Evolutionary conservation across 2,329 filamentous ascomycete genomes (phyloP), one percentile per base, ranked within the genome.

Genomic region (Cordyceps cicadae): DNA sequence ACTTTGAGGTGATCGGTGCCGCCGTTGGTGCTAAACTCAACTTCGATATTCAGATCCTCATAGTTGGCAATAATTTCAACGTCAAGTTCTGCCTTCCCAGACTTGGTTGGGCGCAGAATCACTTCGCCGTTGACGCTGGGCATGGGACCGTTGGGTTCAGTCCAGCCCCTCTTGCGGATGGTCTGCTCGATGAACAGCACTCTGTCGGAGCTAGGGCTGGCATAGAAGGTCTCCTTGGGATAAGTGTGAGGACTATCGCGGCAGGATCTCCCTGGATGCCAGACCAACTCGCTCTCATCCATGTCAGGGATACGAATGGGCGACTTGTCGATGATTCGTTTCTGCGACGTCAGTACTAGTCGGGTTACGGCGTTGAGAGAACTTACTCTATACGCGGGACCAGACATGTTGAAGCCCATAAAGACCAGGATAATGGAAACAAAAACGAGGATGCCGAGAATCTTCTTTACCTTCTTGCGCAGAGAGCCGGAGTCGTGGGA

Each of bases 1-100:
- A 83, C 63, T 17, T 67, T 63, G 60, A 82, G 69, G 3, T 45
- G 34, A 64, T 82, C 79, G 0, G 63, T 56, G 8, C 37, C 34
- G 39, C 48, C 41, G 0, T 68, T 64, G 15, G 70, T 64, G 56
- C 77, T 67, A 43, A 72, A 72, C 3, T 70, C 61, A 14, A 75
- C 56, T 5, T 67, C 62, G n/a, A 77, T 64, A 3, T 64, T 54
- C 56, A 84, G 64, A 12, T 68, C 64, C 5, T 75, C 69, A 64
- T 81, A 72, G 64, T 81, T 83, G 59, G 75, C 74, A 29, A 76
- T 69, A 34, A 76, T 68, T 63, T 82, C 74, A 6, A 83, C 54
- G 1, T 77, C 73, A 41, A 82, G 65, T 2, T 67, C 70, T 3
- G 78, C 74, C 26, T 66, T 66, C 14, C 51, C 32, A 17, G 71